Evolutionary conservation across 768 basidiomycete genomes (phyloP).

Genomic region (Termitomyces sp.): DNA sequence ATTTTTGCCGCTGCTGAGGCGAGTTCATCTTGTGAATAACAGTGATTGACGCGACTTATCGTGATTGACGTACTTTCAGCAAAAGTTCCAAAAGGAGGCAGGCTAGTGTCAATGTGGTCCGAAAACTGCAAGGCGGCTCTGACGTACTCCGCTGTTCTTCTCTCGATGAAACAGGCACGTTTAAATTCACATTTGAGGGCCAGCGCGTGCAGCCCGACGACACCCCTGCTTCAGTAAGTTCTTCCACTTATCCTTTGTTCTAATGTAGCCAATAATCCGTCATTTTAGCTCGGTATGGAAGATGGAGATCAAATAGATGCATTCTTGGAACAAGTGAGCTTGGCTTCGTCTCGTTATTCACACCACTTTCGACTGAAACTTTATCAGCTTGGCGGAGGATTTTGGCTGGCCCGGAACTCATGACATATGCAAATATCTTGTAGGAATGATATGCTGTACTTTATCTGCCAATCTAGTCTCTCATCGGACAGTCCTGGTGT

Average conservation of each 20-base stretch:
- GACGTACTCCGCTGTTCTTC: neutral
- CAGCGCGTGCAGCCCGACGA: constrained; percentile 38
- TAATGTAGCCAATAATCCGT: neutral
- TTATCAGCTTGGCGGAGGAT: constrained; percentile 13
- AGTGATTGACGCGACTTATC: neutral
- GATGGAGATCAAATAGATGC: constrained; percentile 19
- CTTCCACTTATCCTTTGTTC: neutral
- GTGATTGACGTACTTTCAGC: constrained; percentile 24
- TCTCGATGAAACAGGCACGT: constrained; percentile 38
- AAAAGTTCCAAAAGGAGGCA: constrained; percentile 52
- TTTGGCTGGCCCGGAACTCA: constrained; percentile 1
- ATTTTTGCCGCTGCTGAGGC: constrained; percentile 68
- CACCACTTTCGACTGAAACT: neutral
- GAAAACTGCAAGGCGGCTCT: neutral
- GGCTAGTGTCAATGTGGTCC: constrained; percentile 24
- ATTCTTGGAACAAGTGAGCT: constrained; percentile 14
- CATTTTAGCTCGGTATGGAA: constrained; percentile 14
- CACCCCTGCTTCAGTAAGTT: constrained; percentile 48
- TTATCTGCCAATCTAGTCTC: constrained; percentile 8
- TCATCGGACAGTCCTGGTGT: constrained; percentile 1
- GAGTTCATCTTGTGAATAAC: constrained; percentile 13
- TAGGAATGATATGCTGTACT: constrained; percentile 3
- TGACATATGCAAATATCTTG: neutral
- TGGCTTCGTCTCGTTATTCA: neutral
- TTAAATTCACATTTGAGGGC: constrained; percentile 58